These are phyloP conservation scores for Byssothecium circinans DNA, from an alignment of 2,329 filamentous ascomycete species.

Conservation along the genomic window DNA sequence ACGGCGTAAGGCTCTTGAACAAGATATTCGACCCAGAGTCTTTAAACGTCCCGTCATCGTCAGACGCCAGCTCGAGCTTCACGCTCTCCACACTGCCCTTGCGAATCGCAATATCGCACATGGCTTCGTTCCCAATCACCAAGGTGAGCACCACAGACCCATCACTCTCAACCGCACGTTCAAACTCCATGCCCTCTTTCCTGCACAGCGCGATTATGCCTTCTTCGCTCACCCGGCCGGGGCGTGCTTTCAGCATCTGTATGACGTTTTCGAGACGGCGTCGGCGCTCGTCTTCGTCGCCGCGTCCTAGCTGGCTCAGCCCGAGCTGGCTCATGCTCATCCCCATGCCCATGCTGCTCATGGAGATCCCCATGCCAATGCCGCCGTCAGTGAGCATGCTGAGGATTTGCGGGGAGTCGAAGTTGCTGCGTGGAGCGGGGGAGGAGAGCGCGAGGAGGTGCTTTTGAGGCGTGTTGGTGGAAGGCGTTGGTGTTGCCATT, in stretches of 20 bases:
- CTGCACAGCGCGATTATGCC: slow-evolving; percentile 72
- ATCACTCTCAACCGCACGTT: slow-evolving; percentile 24
- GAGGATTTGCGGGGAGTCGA: slow-evolving; percentile 48
- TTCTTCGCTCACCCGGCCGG: slow-evolving; percentile 71
- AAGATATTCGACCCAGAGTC: slow-evolving; percentile 59
- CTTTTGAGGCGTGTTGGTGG: slow-evolving; percentile 41
- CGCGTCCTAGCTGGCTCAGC: slow-evolving; percentile 43
- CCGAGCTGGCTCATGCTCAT: slow-evolving; percentile 45
- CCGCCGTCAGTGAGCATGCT: slow-evolving; percentile 45
- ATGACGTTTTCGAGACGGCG: slow-evolving; percentile 63
- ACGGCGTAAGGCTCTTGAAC: slow-evolving; percentile 63
- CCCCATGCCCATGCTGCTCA: slow-evolving; percentile 46
- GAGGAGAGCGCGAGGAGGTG: slow-evolving; percentile 44
- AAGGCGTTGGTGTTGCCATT: slow-evolving; percentile 44
- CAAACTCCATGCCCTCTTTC: slow-evolving; percentile 62
- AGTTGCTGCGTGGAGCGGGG: slow-evolving; percentile 46
- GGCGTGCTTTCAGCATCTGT: slow-evolving; percentile 67
- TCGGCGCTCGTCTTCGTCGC: slow-evolving; percentile 57
- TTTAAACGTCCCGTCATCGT: slow-evolving; percentile 57
- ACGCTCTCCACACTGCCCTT: slow-evolving; percentile 56
- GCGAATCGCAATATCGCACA: slow-evolving; percentile 32
- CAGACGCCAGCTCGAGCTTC: slow-evolving; percentile 64
- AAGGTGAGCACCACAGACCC: slow-evolving; percentile 40
- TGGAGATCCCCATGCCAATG: slow-evolving; percentile 44
- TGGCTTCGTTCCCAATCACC: slow-evolving; percentile 37